These are phyloP conservation scores for Eremothecium sinecaudum DNA, from an alignment of 1,139 yeast genomes.

Conservation along the genomic window DNA sequence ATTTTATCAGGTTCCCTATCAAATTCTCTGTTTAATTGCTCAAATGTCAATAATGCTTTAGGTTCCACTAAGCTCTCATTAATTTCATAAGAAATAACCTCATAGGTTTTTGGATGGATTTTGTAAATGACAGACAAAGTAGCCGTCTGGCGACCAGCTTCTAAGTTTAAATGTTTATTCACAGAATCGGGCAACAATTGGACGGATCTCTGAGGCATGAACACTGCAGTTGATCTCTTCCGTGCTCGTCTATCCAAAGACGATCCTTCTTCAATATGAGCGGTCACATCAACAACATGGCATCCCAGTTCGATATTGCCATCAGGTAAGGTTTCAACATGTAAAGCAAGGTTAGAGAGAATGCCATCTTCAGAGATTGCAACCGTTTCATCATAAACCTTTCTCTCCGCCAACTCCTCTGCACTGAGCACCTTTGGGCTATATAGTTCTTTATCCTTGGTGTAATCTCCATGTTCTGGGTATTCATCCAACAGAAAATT, in stretches of 20 bases:
- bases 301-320: constrained; percentile 53
- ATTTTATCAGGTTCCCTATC: constrained; percentile 23
- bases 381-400: constrained; percentile 52
- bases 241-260: constrained; percentile 80
- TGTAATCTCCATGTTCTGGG: constrained; percentile 39
- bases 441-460: constrained; percentile 27
- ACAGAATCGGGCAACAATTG: constrained; percentile 63
- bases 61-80: constrained; percentile 68
- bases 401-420: constrained; percentile 39
- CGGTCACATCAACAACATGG: constrained; percentile 74
- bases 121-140: constrained; percentile 78
- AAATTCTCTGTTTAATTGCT: constrained; percentile 28
- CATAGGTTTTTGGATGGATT: constrained; percentile 63
- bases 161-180: constrained; percentile 52
- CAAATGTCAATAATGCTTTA: constrained; percentile 32
- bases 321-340: constrained; percentile 49
- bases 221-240: constrained; percentile 83
- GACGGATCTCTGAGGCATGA: constrained; percentile 68
- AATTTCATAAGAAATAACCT: constrained; percentile 67
- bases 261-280: constrained; percentile 62
- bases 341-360: constrained; percentile 66
- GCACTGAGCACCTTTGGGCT: constrained; percentile 23
- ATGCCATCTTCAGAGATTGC: constrained; percentile 56
- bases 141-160: constrained; percentile 50
- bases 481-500: constrained; percentile 86